Evolutionary conservation across 345 rosid genomes (phyloP).

Genomic region (Nephelium lappaceum): DNA sequence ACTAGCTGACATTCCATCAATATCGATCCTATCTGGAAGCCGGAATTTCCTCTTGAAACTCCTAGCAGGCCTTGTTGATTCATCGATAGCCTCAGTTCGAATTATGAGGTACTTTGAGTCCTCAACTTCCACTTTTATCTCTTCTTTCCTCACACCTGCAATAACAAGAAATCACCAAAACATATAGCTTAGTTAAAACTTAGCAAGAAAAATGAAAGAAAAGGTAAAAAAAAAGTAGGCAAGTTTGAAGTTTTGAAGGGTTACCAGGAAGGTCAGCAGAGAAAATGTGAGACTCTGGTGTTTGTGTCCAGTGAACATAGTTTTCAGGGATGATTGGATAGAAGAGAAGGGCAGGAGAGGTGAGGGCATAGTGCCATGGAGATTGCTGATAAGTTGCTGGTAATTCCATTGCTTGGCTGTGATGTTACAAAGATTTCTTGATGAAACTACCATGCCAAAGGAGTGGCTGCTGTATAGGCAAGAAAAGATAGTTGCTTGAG

Average conservation of each 20-base stretch:
- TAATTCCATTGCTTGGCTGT: slow-evolving; percentile 46
- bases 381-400: slow-evolving; percentile 33
- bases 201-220: not conserved
- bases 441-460: too few species aligned
- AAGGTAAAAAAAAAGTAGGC: not conserved
- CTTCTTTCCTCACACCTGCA: slow-evolving; percentile 75
- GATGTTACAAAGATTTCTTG: not conserved
- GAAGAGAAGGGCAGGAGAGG: slow-evolving; percentile 34
- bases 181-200: not conserved
- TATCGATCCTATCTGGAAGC: slow-evolving; percentile 57
- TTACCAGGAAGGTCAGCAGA: slow-evolving; percentile 77
- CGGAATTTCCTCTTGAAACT: slow-evolving; percentile 67
- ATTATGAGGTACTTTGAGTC: slow-evolving; percentile 67
- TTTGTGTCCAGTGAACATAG: slow-evolving; percentile 67
- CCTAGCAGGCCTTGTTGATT: slow-evolving; percentile 39
- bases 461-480: not conserved
- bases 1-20: slow-evolving; percentile 61
- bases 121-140: slow-evolving; percentile 76
- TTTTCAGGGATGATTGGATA: slow-evolving; percentile 42
- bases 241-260: not conserved
- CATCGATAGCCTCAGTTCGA: slow-evolving; percentile 52
- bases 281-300: slow-evolving; percentile 68
- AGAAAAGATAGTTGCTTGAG: not conserved
- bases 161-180: slow-evolving; percentile 12
- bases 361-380: slow-evolving; percentile 49